A percentile compares a stretch with the other conserved stretches of the same genome.
Conservation (phyloP, 2,329 filamentous ascomycete genomes). For the Colletotrichum paranaense region DNA sequence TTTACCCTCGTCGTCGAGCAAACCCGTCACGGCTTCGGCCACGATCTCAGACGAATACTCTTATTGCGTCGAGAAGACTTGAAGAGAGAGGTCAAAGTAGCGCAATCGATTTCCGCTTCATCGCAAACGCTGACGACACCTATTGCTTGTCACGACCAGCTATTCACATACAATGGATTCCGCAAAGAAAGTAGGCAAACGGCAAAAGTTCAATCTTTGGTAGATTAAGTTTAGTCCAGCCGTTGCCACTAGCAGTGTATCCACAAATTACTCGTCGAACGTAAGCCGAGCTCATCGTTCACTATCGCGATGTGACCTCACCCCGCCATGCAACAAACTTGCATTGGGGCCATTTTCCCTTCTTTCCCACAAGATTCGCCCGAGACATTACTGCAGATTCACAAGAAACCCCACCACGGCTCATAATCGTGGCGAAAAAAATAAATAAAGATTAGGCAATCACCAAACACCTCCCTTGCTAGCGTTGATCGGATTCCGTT, state of each 20-base stretch:
- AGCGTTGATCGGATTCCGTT: conserved; percentile 8
- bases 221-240: not conserved
- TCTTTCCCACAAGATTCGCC: not conserved
- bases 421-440: conserved; percentile 14
- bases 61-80: no score
- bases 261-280: not conserved
- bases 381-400: not conserved
- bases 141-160: no score
- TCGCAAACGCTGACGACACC: no score
- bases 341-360: not conserved
- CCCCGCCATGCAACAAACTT: not conserved
- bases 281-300: not conserved
- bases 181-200: no score
- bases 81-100: no score
- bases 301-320: not conserved
- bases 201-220: no score
- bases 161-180: no score
- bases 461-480: conserved; percentile 3
- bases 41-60: no score
- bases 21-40: no score
- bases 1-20: no score
- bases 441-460: no score
- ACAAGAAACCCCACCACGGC: not conserved
- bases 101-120: no score
- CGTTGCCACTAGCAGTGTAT: not conserved